Conservation (phyloP, 129 eudicot species). For the Tanacetum coccineum region DNA sequence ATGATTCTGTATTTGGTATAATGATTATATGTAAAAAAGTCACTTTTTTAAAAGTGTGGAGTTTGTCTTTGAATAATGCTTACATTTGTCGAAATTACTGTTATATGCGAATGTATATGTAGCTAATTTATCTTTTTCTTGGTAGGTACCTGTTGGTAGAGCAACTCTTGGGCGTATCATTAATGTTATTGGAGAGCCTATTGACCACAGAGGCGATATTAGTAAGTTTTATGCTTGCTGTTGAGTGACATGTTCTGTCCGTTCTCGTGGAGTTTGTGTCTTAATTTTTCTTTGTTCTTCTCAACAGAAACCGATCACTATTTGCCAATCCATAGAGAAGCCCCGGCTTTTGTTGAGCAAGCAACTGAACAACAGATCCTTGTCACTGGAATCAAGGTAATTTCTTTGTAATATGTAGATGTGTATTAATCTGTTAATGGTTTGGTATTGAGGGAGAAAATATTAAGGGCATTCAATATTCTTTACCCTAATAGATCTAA, state of each 20-base stretch:
- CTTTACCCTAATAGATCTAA: too few relatives aligned
- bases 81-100: too few relatives aligned
- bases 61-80: too few relatives aligned
- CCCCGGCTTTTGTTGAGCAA: too few relatives aligned
- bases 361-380: too few relatives aligned
- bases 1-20: neutral
- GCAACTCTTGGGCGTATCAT: slow-evolving; percentile 98
- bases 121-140: slow-evolving; percentile 1
- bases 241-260: neutral
- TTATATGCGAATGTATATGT: neutral
- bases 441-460: too few relatives aligned
- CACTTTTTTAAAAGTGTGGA: neutral
- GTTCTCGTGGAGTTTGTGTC: neutral
- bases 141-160: slow-evolving; percentile 94
- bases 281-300: slow-evolving; percentile 1
- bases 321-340: slow-evolving; percentile 92
- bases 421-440: too few relatives aligned
- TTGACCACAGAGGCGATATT: slow-evolving; percentile 88
- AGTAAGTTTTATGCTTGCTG: slow-evolving; percentile 41
- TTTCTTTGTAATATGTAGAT: too few relatives aligned
- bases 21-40: neutral
- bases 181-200: slow-evolving; percentile 97
- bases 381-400: too few relatives aligned
- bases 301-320: slow-evolving; percentile 75
- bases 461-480: too few relatives aligned